phyloP scores from a whole-genome alignment of 2,329 filamentous ascomycete species.

The Colletotrichum truncatum region DNA sequence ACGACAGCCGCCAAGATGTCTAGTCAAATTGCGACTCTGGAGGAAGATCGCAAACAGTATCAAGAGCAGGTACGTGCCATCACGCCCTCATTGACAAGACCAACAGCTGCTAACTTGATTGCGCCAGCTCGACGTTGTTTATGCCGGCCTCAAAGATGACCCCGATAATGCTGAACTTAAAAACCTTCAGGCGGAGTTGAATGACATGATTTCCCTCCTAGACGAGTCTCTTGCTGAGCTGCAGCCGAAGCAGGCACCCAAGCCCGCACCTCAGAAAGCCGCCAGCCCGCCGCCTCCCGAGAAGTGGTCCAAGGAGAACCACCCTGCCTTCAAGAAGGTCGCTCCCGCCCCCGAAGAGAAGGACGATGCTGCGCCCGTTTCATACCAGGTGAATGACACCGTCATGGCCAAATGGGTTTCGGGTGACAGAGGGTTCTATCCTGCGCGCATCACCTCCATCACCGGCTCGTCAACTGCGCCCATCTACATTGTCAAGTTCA shows the following conservation, averaged over 20 bases:
- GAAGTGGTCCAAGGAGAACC: constrained; percentile 84
- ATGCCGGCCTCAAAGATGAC: constrained; percentile 79
- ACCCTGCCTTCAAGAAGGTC: constrained; percentile 76
- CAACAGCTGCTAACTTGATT: constrained; percentile 29
- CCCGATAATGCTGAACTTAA: constrained; percentile 82
- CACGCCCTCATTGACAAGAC: not conserved
- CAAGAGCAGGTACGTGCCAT: constrained; percentile 61
- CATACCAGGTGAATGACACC: constrained; percentile 87
- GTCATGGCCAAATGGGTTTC: constrained; percentile 92
- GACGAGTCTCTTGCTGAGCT: constrained; percentile 85
- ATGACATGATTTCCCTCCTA: constrained; percentile 81
- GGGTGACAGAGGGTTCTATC: constrained; percentile 90
- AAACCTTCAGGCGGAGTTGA: constrained; percentile 81
- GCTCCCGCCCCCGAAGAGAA: constrained; percentile 57
- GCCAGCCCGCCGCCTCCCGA: constrained; percentile 65
- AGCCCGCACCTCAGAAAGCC: constrained; percentile 52
- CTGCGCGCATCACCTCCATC: constrained; percentile 90
- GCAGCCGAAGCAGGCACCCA: constrained; percentile 63
- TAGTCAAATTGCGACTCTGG: constrained; percentile 51
- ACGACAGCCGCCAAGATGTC: constrained; percentile 22
- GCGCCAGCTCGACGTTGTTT: constrained; percentile 78
- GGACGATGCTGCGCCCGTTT: constrained; percentile 59
- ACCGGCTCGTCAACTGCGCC: constrained; percentile 91
- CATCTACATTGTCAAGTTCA: constrained; percentile 95
- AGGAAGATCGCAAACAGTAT: constrained; percentile 63